Evolutionary conservation across 495 filamentous ascomycete genomes (phyloP), one percentile per base, ranked within the genome.

Genomic region (Apiosordaria backusii): DNA sequence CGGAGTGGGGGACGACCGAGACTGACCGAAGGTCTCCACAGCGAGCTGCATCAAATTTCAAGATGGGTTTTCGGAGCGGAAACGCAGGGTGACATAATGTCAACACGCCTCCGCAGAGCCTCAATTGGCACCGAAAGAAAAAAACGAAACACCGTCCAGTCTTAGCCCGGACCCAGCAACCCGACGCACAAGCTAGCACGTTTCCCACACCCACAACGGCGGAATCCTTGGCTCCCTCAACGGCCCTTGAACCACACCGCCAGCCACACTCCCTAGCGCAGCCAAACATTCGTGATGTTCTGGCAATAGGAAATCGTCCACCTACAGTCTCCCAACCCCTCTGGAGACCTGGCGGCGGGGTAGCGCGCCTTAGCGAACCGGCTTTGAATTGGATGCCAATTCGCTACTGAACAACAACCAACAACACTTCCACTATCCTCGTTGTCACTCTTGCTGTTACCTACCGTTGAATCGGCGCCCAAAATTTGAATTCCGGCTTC

Each of bases 81-180:
- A 57, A 60, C 59, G 59, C 63, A 59, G 27, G 62, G 67, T 69
- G 67, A 66, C 67, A 66, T 69, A 66, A 66, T 69, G 60, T 45
- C 57, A 16, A 54, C 60, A 50, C 26, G 29, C 27, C 60, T 24
- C 25, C 27, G 23, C 45, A 23, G 21, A 57, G 16, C 25, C 50
- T 61, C 59, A 50, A 58, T 64, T 7, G 57, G 45, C 45, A 35
- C 35, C 35, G 5, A 45, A 2, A 45, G 35, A 45, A 45, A 45
- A 45, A 45, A 45, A 15, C 35, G 35, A 45, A 45, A 45, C 35
- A 45, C 35, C 35, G 35, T 13, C 35, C 35, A 45, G 35, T 45
- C 35, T n/a, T 45, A 45, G 35, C 35, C 35, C 35, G 35, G 35
- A 3, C 35, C 35, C 35, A 45, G 35, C 9, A 45, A 45, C 6